phyloP scores from a whole-genome alignment of 2,329 filamentous ascomycete species.

The Akanthomyces lecanii region DNA sequence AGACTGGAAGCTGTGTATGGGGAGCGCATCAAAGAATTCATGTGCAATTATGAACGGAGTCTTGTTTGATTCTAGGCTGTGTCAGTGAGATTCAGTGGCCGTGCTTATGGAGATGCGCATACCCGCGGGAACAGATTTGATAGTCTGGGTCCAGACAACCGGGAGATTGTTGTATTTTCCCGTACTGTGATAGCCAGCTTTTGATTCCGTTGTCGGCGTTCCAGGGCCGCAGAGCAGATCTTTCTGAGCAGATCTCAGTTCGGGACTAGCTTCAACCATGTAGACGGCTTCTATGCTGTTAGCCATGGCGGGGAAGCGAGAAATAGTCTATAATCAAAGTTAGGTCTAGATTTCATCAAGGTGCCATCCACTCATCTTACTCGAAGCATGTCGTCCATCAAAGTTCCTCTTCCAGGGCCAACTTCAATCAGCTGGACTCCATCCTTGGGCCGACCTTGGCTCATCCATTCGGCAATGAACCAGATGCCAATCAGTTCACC shows the following conservation, averaged over 20 bases:
- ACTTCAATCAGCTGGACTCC: conserved; percentile 90
- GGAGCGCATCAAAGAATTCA: conserved; percentile 97
- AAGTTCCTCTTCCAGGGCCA: conserved; percentile 85
- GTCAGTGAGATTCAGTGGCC: not conserved
- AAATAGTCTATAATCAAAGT: conserved; percentile 61
- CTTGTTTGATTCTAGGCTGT: conserved; percentile 53
- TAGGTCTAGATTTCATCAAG: not conserved
- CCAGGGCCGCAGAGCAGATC: conserved; percentile 73
- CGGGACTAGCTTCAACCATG: conserved; percentile 86
- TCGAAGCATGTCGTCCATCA: conserved; percentile 95
- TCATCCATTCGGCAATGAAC: conserved; percentile 95
- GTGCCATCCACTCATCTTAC: conserved; percentile 45
- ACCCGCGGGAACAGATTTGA: conserved; percentile 74
- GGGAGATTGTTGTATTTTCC: conserved; percentile 71
- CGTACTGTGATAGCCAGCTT: conserved; percentile 67
- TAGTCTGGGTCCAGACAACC: conserved; percentile 88
- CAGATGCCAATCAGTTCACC: conserved; percentile 91
- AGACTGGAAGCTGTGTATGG: conserved; percentile 91
- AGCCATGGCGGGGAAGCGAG: conserved; percentile 74
- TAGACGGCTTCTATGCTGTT: conserved; percentile 81
- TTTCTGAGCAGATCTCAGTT: conserved; percentile 73
- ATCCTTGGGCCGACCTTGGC: conserved; percentile 68
- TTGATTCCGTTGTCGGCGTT: conserved; percentile 62
- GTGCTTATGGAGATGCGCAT: conserved; percentile 23
- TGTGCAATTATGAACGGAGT: conserved; percentile 93